These are phyloP conservation scores for Pythium apleroticum DNA, from an alignment of 352 stramenopile species.

Conservation along the genomic window DNA sequence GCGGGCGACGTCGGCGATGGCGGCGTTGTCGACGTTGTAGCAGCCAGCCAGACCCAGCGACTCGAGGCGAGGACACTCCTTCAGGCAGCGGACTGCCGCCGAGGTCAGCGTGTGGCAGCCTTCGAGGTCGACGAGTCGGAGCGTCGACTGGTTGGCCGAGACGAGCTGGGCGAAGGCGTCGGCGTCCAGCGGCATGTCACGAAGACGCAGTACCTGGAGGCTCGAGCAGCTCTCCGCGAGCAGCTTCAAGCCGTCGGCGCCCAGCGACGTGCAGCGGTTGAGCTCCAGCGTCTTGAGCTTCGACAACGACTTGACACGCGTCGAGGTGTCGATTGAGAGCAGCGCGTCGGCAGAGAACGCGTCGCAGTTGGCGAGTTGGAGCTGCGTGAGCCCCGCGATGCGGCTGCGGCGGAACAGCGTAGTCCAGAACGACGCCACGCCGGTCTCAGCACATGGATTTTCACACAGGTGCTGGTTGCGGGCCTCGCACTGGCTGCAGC, in stretches of 20 bases:
- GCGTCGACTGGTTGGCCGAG: conserved; percentile 38
- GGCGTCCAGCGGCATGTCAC: conserved; percentile 70
- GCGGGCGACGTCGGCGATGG: conserved; percentile 56
- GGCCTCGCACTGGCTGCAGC: conserved; percentile 44
- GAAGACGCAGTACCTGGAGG: conserved; percentile 62
- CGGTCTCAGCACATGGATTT: conserved; percentile 26
- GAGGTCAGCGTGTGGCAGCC: conserved; percentile 74
- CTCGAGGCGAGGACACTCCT: conserved; percentile 41
- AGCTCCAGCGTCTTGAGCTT: conserved; percentile 60
- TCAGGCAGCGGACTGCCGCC: conserved; percentile 48
- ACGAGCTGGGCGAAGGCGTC: conserved; percentile 51
- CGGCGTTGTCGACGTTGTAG: conserved; percentile 73
- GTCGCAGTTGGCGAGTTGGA: conserved; percentile 57
- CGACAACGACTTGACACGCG: conserved; percentile 31
- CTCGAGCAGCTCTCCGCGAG: conserved; percentile 40
- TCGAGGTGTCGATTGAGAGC: conserved; percentile 15
- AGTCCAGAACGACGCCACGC: conserved; percentile 52
- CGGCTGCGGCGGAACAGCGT: conserved; percentile 42
- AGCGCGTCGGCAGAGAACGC: conserved; percentile 46
- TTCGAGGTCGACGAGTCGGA: conserved; percentile 69
- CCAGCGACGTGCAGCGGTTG: conserved; percentile 50
- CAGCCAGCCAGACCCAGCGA: conserved; percentile 76
- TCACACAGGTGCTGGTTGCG: conserved; percentile 63
- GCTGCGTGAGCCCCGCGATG: conserved; percentile 35
- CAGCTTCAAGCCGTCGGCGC: conserved; percentile 36